These are phyloP conservation scores for Fusarium oligoseptatum DNA, from an alignment of 2,329 filamentous ascomycete genomes.

Conservation along the genomic window DNA sequence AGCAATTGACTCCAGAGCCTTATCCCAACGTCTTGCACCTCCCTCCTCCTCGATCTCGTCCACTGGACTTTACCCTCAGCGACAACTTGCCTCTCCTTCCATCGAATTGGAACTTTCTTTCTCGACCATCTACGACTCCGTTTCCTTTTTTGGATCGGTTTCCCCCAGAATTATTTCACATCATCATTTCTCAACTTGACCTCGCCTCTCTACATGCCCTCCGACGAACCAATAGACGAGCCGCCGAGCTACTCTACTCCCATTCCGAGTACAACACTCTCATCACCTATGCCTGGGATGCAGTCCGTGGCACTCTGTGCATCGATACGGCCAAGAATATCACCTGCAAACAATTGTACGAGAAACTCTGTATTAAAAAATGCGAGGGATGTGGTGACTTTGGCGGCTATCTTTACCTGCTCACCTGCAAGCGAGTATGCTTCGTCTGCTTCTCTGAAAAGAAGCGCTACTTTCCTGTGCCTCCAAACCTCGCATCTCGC, in stretches of 20 bases:
- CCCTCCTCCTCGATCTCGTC: not conserved
- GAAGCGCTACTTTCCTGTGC: not conserved
- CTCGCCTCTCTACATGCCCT: constrained; percentile 2
- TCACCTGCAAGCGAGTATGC: constrained; percentile 16
- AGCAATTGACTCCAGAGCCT: not conserved
- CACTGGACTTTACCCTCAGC: not conserved
- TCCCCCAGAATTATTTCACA: constrained; percentile 4
- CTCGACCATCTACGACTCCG: not conserved
- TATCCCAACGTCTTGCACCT: not conserved
- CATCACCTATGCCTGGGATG: constrained; percentile 5
- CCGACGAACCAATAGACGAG: constrained; percentile 1
- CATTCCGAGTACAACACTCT: constrained; percentile 6
- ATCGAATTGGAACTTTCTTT: not conserved
- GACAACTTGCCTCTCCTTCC: not conserved
- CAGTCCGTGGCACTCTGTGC: not conserved
- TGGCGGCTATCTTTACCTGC: constrained; percentile 21
- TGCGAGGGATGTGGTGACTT: constrained; percentile 20
- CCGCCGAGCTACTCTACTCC: constrained; percentile 8
- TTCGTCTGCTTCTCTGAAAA: constrained; percentile 12
- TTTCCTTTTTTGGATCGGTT: constrained; percentile 1
- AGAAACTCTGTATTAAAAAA: constrained; percentile 2
- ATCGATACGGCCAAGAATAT: constrained; percentile 2
- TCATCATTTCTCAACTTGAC: constrained; percentile 9
- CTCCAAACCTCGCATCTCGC: not conserved
- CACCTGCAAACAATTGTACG: not conserved